These are phyloP conservation scores for Volvox reticuliferus DNA, from an alignment of 139 green algal genomes.

Conservation along the genomic window DNA sequence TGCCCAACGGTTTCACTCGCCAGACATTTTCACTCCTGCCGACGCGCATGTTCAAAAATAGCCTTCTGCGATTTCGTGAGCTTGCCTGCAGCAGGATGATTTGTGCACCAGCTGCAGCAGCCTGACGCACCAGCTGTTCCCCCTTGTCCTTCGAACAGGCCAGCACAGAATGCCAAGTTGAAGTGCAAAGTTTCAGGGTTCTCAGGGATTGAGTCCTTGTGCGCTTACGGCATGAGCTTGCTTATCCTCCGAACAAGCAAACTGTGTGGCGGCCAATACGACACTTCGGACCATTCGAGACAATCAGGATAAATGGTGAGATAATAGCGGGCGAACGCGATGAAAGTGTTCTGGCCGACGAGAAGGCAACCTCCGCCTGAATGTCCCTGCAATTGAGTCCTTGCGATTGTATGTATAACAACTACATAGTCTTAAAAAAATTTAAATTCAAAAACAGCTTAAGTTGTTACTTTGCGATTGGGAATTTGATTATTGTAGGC, in stretches of 20 bases:
- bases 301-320: too few species aligned
- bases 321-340: too few species aligned
- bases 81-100: slow-evolving; percentile 80
- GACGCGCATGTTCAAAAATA: background rate
- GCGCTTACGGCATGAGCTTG: slow-evolving; percentile 7
- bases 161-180: background rate
- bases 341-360: too few species aligned
- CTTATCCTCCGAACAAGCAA: slow-evolving; percentile 13
- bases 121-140: slow-evolving; percentile 66
- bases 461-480: background rate
- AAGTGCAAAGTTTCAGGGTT: too few species aligned
- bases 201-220: background rate
- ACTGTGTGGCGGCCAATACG: slow-evolving; percentile 37
- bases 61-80: background rate
- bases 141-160: slow-evolving; percentile 55
- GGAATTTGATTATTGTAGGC: background rate
- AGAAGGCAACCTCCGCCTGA: too few species aligned
- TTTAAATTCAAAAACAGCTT: too few species aligned
- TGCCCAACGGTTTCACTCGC: too few species aligned
- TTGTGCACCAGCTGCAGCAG: slow-evolving; percentile 72
- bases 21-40: too few species aligned
- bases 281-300: slow-evolving; percentile 6
- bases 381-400: too few species aligned
- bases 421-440: too few species aligned
- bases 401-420: too few species aligned